A percentile compares a stretch with the other conserved stretches of the same genome.
phyloP scores from a whole-genome alignment of 225 moss, liverwort and hornwort species.

The Sphagnum contortum region DNA sequence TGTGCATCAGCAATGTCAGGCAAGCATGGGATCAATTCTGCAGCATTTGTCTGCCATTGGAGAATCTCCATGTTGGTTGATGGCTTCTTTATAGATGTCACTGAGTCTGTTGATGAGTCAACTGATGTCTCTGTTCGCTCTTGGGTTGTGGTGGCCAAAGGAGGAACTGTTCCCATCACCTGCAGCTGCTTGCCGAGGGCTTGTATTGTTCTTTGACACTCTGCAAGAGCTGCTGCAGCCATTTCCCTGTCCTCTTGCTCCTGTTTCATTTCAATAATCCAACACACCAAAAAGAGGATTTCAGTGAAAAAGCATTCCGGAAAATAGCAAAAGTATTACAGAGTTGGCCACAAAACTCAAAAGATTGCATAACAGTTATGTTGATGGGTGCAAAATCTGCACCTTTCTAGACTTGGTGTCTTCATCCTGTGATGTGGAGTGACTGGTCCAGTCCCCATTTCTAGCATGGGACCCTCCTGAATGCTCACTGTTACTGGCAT shows the following conservation, averaged over 20 bases:
- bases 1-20: slow-evolving; percentile 7
- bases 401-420: slow-evolving; percentile 14
- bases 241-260: slow-evolving; percentile 39
- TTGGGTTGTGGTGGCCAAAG: slow-evolving; percentile 1
- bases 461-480: slow-evolving; percentile 44
- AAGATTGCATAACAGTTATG: too few relatives aligned
- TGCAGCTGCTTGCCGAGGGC: slow-evolving; percentile 48
- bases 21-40: background rate
- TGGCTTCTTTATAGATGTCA: slow-evolving; percentile 41
- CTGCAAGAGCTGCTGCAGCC: slow-evolving; percentile 30
- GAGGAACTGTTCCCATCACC: slow-evolving; percentile 24
- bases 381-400: too few relatives aligned
- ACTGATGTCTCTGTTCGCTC: slow-evolving; percentile 22
- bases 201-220: slow-evolving; percentile 31
- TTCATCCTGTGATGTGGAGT: slow-evolving; percentile 52
- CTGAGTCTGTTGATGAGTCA: slow-evolving; percentile 23
- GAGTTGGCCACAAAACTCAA: slow-evolving; percentile 12
- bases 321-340: slow-evolving; percentile 24
- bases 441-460: slow-evolving; percentile 31
- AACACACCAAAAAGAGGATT: too few relatives aligned
- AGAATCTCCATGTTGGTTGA: slow-evolving; percentile 47
- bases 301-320: background rate
- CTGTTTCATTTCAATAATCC: slow-evolving; percentile 8
- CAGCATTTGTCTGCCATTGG: slow-evolving; percentile 32
- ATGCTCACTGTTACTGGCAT: slow-evolving; percentile 28